A percentile compares a stretch with the other conserved stretches of the same genome.
Conservation (phyloP, 1,139 yeast species). For the Yarrowia galli region DNA sequence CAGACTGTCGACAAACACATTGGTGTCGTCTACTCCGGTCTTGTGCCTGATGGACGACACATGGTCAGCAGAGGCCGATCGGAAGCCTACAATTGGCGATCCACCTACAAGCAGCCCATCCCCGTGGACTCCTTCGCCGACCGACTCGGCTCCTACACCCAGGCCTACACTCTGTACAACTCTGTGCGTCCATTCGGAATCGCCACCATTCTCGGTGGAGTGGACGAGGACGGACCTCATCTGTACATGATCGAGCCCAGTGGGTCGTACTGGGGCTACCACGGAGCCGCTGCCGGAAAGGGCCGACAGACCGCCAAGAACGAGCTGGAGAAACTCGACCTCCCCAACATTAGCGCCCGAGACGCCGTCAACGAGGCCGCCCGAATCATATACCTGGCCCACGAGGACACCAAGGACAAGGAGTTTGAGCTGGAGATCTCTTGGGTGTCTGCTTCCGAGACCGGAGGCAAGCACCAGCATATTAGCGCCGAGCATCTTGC, state of each 20-base stretch:
- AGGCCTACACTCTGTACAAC: conserved; percentile 93
- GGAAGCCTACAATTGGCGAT: conserved; percentile 83
- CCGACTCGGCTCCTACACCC: conserved; percentile 90
- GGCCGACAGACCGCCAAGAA: conserved; percentile 97
- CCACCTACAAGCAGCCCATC: conserved; percentile 76
- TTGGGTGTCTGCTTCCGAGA: conserved; percentile 81
- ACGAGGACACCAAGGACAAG: conserved; percentile 96
- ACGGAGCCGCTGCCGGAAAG: conserved; percentile 97
- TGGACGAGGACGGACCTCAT: conserved; percentile 82
- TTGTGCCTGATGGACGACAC: conserved; percentile 96
- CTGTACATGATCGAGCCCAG: conserved; percentile 97
- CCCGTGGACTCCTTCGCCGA: conserved; percentile 84
- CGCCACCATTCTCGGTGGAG: conserved; percentile 90
- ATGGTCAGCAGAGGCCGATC: conserved; percentile 91
- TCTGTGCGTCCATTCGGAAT: conserved; percentile 98
- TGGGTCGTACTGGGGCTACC: conserved; percentile 96
- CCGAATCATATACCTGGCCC: conserved; percentile 88
- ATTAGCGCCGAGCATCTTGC: conserved; percentile 79
- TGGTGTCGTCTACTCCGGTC: conserved; percentile 90
- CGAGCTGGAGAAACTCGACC: conserved; percentile 89
- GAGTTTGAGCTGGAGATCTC: conserved; percentile 94
- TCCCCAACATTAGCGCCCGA: conserved; percentile 68
- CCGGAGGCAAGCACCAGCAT: conserved; percentile 79
- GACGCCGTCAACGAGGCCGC: conserved; percentile 96
- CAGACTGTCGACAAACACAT: conserved; percentile 93